Base-by-base conservation (phyloP, 2,329 filamentous ascomycete species). In the Xylariaceae sp. region DNA sequence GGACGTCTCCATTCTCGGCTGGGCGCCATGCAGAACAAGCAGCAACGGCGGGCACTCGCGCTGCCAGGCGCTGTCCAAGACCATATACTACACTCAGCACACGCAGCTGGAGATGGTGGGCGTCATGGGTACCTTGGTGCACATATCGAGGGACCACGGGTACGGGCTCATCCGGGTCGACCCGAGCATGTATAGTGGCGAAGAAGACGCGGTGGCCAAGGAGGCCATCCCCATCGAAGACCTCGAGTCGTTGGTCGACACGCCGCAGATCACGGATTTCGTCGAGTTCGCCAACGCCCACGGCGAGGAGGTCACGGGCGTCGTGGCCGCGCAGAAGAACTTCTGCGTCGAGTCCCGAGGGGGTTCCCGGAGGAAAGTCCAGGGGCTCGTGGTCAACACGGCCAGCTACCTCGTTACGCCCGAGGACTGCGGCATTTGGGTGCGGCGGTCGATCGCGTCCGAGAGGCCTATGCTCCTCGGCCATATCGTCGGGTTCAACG, bases 241-340 rank as follows among this genome's bases (percentile, higher is more conserved):
- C 9, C 40, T 60, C 20, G 42, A 48, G 29, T 10, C 29, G 14
- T 44, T 44, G 26, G 21, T 57, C 37, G 57, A 60, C 50, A 42
- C 50, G 37, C 54, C 57, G 12, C 29, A 54, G 23, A 32, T 60
- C 29, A 60, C 53, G 50, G 53, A 57, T 37, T 50, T 60, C 45
- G 50, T 60, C 40, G 57, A 60, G 40, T 60, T 60, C 26, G 29
- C 50, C 16, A 60, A 54, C 4, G 42, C 50, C 2, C 37, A 40
- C 19, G 57, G 57, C 1, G 57, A 60, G 47, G 54, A 54, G 20
- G 57, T 53, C 21, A 60, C 57, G 23, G 57, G 57, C n/a, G 49
- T 60, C 41, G 44, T 60, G 16, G 46, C 42, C 2, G 54, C 50
- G n/a, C 12, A 44, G 20, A 40, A 46, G 41, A 18, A 42, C 9